Percentiles rank a stretch among this genome's conserved stretches.
Conservation (phyloP, 139 green algal genomes). For the Gonium pectorale region DNA sequence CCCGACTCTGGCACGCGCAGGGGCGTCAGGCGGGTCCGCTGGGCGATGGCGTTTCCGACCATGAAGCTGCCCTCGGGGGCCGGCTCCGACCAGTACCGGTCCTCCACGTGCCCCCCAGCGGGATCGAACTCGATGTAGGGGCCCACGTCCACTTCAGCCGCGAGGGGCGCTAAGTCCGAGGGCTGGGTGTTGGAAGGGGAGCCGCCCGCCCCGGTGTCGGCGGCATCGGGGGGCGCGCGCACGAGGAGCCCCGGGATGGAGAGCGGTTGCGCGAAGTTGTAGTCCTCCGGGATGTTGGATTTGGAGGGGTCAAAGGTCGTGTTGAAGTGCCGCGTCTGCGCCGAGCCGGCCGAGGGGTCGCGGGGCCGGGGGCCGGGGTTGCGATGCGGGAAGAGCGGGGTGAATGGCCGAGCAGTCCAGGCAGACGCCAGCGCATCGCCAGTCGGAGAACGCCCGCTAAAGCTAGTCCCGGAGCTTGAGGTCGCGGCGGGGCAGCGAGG, state of each 20-base stretch:
- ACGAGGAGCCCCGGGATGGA: neutral
- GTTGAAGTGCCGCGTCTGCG: constrained; percentile 33
- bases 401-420: too few relatives aligned
- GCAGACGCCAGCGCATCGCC: too few relatives aligned
- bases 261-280: constrained; percentile 7
- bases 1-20: constrained; percentile 32
- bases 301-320: constrained; percentile 4
- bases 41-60: constrained; percentile 23
- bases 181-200: neutral
- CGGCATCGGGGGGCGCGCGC: too few relatives aligned
- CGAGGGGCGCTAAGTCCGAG: too few relatives aligned
- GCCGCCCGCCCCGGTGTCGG: neutral
- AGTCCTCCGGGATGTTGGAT: constrained; percentile 6
- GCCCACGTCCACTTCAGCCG: neutral
- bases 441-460: too few relatives aligned
- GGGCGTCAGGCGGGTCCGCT: constrained; percentile 47
- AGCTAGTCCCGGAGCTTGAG: too few relatives aligned
- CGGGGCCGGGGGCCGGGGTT: too few relatives aligned
- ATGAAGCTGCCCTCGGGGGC: constrained; percentile 18
- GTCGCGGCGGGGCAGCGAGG: too few relatives aligned
- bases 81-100: constrained; percentile 8
- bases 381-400: too few relatives aligned
- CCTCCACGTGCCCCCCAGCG: neutral
- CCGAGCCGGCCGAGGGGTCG: neutral
- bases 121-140: constrained; percentile 34